Conservation (phyloP, 257 asterid genomes). For the Vinca minor region DNA sequence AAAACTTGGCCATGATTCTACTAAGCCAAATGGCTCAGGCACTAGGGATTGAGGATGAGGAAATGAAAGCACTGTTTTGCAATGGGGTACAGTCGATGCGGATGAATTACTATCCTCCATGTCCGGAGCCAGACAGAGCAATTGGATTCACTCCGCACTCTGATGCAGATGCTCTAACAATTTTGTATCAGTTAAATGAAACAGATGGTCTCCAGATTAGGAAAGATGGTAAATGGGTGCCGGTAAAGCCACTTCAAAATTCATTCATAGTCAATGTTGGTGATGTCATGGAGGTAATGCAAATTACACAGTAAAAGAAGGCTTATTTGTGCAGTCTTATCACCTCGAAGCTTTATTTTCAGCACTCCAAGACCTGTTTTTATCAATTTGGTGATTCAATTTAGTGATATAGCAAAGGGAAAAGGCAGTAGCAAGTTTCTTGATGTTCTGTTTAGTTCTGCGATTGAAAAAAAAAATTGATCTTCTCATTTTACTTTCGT, state of each 20-base stretch:
- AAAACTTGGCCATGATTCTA: slow-evolving; percentile 29
- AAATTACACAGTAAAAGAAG: too few species aligned
- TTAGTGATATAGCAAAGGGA: background rate
- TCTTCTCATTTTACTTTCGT: background rate
- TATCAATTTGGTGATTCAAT: background rate
- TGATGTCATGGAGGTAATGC: slow-evolving; percentile 44
- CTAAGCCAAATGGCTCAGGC: slow-evolving; percentile 36
- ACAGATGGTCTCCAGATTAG: slow-evolving; percentile 43
- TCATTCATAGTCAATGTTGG: slow-evolving; percentile 51
- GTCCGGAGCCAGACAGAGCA: slow-evolving; percentile 41
- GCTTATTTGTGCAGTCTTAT: too few species aligned
- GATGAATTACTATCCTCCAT: slow-evolving; percentile 52
- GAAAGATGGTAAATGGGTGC: slow-evolving; percentile 40
- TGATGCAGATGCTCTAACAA: slow-evolving; percentile 48
- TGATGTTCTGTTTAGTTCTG: background rate
- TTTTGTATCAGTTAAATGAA: slow-evolving; percentile 44
- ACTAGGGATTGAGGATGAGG: slow-evolving; percentile 31
- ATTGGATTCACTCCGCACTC: slow-evolving; percentile 50
- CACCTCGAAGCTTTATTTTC: too few species aligned
- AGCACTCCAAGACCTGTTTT: background rate
- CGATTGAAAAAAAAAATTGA: too few species aligned
- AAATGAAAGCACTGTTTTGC: slow-evolving; percentile 24
- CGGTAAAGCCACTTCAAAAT: slow-evolving; percentile 33
- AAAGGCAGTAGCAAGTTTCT: background rate
- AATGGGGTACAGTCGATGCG: slow-evolving; percentile 45